Evolutionary conservation across 2,329 filamentous ascomycete species (phyloP).

Genomic region (Colletotrichum sansevieriae): DNA sequence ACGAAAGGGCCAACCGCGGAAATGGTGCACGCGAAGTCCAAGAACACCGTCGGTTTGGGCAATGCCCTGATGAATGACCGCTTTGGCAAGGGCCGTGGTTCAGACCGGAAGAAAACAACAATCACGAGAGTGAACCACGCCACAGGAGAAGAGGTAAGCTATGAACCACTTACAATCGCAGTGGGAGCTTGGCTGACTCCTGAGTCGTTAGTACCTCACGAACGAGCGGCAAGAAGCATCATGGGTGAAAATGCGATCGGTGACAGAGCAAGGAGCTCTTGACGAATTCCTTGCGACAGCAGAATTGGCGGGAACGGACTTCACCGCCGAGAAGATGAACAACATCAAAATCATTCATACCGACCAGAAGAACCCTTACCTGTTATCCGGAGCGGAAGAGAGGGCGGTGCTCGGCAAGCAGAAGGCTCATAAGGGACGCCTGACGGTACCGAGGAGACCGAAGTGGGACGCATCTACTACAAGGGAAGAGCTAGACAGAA

Average conservation of each 20-base stretch:
- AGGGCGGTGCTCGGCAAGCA: constrained; percentile 83
- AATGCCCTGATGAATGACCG: constrained; percentile 99
- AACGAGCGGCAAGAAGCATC: constrained; percentile 91
- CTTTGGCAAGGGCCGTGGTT: constrained; percentile 92
- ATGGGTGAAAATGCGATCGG: constrained; percentile 99
- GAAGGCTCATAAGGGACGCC: constrained; percentile 78
- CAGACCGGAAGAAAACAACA: constrained; percentile 79
- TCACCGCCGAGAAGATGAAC: constrained; percentile 98
- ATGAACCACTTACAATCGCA: background rate
- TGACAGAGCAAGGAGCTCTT: constrained; percentile 95
- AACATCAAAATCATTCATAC: constrained; percentile 99
- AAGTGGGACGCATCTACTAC: constrained; percentile 91
- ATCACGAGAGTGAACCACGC: constrained; percentile 79
- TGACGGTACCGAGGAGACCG: constrained; percentile 92
- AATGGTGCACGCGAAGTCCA: constrained; percentile 85
- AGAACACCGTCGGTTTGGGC: constrained; percentile 93
- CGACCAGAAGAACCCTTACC: constrained; percentile 94
- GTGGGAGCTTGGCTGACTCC: constrained; percentile 42
- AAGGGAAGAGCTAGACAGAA: constrained; percentile 80
- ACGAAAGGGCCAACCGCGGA: constrained; percentile 46
- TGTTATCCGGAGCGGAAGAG: constrained; percentile 89
- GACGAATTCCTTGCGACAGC: constrained; percentile 97
- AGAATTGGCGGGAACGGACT: constrained; percentile 97
- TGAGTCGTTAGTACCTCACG: constrained; percentile 77
- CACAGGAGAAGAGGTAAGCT: constrained; percentile 78